phyloP scores from a whole-genome alignment of 2,329 filamentous ascomycete species.

The Teratosphaeria pseudoeucalypti region DNA sequence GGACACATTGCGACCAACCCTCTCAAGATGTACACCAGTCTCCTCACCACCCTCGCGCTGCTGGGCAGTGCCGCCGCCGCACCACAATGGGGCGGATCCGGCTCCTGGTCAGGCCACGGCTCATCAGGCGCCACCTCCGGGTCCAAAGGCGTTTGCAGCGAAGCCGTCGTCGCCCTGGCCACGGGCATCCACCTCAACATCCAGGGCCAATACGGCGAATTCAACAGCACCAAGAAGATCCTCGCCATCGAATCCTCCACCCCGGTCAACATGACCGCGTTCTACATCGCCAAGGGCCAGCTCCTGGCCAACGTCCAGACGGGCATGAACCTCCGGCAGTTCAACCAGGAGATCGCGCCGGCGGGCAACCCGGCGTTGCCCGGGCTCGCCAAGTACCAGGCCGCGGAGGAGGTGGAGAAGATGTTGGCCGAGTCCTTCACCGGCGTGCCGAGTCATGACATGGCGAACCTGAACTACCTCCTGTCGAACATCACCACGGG shows the following conservation, averaged over 20 bases:
- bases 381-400: constrained; percentile 10
- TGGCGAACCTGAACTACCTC: constrained; percentile 7
- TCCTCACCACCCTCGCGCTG: background rate
- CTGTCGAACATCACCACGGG: constrained; percentile 12
- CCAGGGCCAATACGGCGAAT: constrained; percentile 13
- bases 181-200: constrained; percentile 18
- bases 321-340: constrained; percentile 13
- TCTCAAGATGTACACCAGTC: background rate
- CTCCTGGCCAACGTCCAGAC: constrained; percentile 8
- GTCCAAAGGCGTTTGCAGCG: background rate
- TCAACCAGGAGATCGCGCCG: constrained; percentile 14
- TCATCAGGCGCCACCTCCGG: background rate
- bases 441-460: constrained; percentile 6
- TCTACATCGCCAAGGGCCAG: constrained; percentile 12
- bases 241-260: constrained; percentile 7
- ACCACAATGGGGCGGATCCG: background rate
- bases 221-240: constrained; percentile 11
- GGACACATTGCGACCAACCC: background rate
- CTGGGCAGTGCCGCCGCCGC: background rate
- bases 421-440: constrained; percentile 7
- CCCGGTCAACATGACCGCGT: constrained; percentile 2
- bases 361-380: constrained; percentile 11
- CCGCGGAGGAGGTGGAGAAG: constrained; percentile 13
- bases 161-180: constrained; percentile 9
- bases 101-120: background rate